A percentile compares a stretch with the other conserved stretches of the same genome.
phyloP scores from a whole-genome alignment of 2,329 filamentous ascomycete genomes.

The Aspergillus sp. region DNA sequence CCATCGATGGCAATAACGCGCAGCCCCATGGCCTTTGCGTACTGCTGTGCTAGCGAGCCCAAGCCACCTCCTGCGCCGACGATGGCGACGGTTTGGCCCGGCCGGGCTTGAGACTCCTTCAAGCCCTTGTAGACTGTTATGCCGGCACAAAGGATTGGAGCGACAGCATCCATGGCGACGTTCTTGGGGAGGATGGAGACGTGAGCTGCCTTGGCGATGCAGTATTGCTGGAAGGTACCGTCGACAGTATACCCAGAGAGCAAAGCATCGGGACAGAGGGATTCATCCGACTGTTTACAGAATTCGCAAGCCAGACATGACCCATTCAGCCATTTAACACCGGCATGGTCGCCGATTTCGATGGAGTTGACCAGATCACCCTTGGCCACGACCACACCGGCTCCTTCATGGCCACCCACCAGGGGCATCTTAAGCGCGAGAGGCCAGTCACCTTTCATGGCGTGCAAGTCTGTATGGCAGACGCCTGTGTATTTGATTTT shows the following conservation, averaged over 20 bases:
- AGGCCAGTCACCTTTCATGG: background rate
- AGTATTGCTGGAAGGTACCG: conserved; percentile 90
- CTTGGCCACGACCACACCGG: conserved; percentile 71
- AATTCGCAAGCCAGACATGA: conserved; percentile 74
- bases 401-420: conserved; percentile 53
- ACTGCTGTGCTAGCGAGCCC: no score
- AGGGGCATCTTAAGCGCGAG: conserved; percentile 65
- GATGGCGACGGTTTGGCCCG: no score
- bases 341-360: conserved; percentile 73
- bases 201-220: conserved; percentile 81
- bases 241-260: conserved; percentile 88
- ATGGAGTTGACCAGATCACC: conserved; percentile 71
- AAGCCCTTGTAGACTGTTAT: no score
- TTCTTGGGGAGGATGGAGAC: conserved; percentile 42
- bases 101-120: no score
- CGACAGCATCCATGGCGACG: no score
- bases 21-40: conserved; percentile 61
- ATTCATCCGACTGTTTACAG: conserved; percentile 73
- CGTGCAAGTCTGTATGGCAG: no score
- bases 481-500: no score
- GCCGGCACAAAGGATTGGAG: no score
- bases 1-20: conserved; percentile 75
- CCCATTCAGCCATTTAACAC: conserved; percentile 85
- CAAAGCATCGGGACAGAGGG: conserved; percentile 66
- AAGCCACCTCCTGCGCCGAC: no score